Base-by-base conservation (phyloP, 2,329 filamentous ascomycete genomes). In the Pseudocercospora ulei region DNA sequence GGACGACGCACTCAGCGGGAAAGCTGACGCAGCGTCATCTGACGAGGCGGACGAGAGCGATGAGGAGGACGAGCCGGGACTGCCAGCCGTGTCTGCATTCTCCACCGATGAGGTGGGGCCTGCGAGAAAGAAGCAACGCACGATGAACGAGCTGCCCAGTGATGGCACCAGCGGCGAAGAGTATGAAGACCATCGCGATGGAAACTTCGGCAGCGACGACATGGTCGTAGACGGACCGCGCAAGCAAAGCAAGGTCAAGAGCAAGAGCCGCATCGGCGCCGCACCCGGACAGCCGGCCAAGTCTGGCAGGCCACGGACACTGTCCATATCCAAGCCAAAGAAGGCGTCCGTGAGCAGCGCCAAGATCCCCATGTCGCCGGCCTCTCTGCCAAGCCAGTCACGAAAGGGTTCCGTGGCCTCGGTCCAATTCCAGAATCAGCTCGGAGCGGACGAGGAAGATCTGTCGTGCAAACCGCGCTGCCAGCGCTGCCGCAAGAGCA, bases 401-500 rank as follows among this genome's bases (percentile, higher is more conserved):
- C 79, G 83, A 53, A 90, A 90, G 64, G 74, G 76, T 24, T 87
- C 83, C 1, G 70, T 79, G 41, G 72, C 77, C 7, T 57, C 55
- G 8, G 61, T 78, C 56, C 77, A 73, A 56, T 76, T 76, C 57
- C 73, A 76, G 53, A 68, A 75, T 48, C 72, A 72, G 31, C 55
- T 57, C 31, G 73, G 70, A 31, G 68, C 70, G 19, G 84, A 86
- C 50, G 84, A 94, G 50, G 87, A 95, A 50, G 87, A 95, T 41
- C 68, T 96, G 12, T 95, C 88, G 0, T 87, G 82, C 50, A 95
- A 96, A 66, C 90, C 90, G 40, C 86, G 90, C 47, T 98, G 90
- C 69, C 90, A 98, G 62, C 82, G 90, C 42, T 98, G 90, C 71
- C 82, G 90, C 56, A 98, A 98, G 75, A 96, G 88, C 67, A 98